Evolutionary conservation across 23 red algal species (phyloP).

Genomic region (Gracilaria caudata): DNA sequence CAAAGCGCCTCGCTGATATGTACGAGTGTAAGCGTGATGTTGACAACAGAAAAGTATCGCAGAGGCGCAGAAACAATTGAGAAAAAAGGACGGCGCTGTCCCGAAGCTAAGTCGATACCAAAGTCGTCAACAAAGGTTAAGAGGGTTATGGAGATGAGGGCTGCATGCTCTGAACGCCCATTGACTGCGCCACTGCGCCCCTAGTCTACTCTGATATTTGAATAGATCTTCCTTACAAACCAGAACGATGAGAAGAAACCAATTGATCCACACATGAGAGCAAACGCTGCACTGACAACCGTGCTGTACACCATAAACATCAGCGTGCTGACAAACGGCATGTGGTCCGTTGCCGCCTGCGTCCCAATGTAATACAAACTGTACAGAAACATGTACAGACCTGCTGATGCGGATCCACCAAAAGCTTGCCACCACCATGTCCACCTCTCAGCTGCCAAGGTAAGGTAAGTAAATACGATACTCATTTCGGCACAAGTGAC

Average conservation of each 20-base stretch:
- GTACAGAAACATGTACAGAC: slow-evolving; percentile 97
- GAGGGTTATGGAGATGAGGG: too few relatives aligned
- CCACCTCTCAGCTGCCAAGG: slow-evolving; percentile 83
- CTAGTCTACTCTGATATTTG: slow-evolving; percentile 71
- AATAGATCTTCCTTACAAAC: slow-evolving; percentile 93
- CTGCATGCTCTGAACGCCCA: not conserved
- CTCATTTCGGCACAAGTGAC: slow-evolving; percentile 89
- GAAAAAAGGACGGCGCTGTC: not conserved
- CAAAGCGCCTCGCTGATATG: not conserved
- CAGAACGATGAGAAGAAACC: slow-evolving; percentile 87
- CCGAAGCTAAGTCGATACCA: not conserved
- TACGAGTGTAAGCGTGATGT: not conserved
- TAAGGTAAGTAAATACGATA: slow-evolving; percentile 93
- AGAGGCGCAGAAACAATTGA: not conserved
- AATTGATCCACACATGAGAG: slow-evolving; percentile 78
- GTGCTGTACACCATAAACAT: slow-evolving; percentile 86
- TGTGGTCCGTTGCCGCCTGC: slow-evolving; percentile 67
- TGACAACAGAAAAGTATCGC: not conserved
- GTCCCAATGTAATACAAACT: slow-evolving; percentile 78
- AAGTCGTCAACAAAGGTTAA: not conserved
- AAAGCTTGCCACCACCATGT: slow-evolving; percentile 92
- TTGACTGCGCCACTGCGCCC: not conserved
- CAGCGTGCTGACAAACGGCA: slow-evolving; percentile 72
- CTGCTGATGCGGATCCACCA: slow-evolving; percentile 73
- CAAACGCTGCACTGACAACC: slow-evolving; percentile 78